These are phyloP conservation scores for Waltergamsia citrina DNA, from an alignment of 2,329 filamentous ascomycete genomes.

Conservation along the genomic window DNA sequence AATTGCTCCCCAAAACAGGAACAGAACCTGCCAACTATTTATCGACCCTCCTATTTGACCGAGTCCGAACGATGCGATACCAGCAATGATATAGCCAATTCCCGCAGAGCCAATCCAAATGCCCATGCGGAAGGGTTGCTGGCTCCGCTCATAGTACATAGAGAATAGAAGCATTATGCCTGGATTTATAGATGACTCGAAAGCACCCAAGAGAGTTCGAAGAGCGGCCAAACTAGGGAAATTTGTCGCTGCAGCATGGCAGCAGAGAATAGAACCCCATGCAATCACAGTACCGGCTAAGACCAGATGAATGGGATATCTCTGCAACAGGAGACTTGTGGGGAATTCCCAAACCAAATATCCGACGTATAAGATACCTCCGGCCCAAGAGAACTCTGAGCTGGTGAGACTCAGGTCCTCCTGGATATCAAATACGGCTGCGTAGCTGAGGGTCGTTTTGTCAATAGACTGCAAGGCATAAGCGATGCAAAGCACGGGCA, in stretches of 20 bases:
- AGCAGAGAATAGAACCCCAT: conserved; percentile 30
- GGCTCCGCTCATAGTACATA: conserved; percentile 23
- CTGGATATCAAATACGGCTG: conserved; percentile 37
- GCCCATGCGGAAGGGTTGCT: conserved; percentile 14
- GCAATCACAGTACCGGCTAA: too few species aligned
- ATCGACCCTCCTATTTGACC: neutral
- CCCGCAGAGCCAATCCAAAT: conserved; percentile 17
- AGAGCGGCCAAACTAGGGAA: conserved; percentile 15
- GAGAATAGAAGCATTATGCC: conserved; percentile 17
- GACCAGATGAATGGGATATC: too few species aligned
- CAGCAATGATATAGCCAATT: conserved; percentile 13
- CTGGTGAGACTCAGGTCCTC: conserved; percentile 33
- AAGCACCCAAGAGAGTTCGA: conserved; percentile 21
- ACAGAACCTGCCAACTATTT: neutral
- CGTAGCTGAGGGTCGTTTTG: conserved; percentile 45
- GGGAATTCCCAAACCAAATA: conserved; percentile 27
- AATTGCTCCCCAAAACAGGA: conserved; percentile 5
- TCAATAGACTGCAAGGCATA: conserved; percentile 26
- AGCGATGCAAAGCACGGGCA: neutral
- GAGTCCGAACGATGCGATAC: conserved; percentile 11
- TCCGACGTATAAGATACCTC: conserved; percentile 41
- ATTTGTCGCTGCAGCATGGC: conserved; percentile 26
- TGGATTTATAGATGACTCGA: conserved; percentile 18
- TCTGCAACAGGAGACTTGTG: neutral
- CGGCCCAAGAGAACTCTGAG: conserved; percentile 41